Base-by-base conservation (phyloP, 2,329 filamentous ascomycete species). In the Calonectria pteridis region DNA sequence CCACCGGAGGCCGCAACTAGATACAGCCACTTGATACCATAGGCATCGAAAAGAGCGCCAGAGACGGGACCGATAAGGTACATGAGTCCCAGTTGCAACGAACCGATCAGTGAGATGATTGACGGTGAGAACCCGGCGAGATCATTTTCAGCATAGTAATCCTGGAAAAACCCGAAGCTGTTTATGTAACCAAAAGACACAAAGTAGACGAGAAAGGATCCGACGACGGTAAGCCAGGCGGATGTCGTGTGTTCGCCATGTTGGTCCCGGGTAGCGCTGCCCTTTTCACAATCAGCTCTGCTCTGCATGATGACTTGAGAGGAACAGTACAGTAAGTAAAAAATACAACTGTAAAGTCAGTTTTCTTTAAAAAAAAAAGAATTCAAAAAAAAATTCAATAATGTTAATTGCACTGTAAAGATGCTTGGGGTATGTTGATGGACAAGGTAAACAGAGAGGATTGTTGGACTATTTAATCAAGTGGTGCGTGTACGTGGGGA, bases 101-200 rank as follows among this genome's bases (percentile, higher is more conserved):
- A 66, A 3, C 69, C 69, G 28, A 71, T 66, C 5, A 66, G 18
- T 6, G 69, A 43, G 31, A 71, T 66, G 10, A 71, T 29, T 3
- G 59, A 58, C 10, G 69, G 62, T 3, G 69, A 59, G 26, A 29
- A 71, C 2, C 49, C 59, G 26, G 62, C 26, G 50, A 71, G 69
- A 35, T 66, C 59, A 37, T 71, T 35, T 35, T 66, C n/a, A 10
- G 28, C 37, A 14, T 71, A 71, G 29, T 66, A 71, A 6, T 65
- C 62, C 28, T 71, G 69, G 26, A 66, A 71, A 29, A 55, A 71
- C 3, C 69, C 69, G 16, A 66, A 71, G 13, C 50, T 71, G 20
- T 66, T 71, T n/a, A 71, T 71, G 69, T 55, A 71, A 13, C 69
- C 69, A 23, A 71, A 71, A 2, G 69, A 71, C 13, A 59, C 62